phyloP scores from a whole-genome alignment of 108 stramenopile species.

The Aurantiochytrium sp. region DNA sequence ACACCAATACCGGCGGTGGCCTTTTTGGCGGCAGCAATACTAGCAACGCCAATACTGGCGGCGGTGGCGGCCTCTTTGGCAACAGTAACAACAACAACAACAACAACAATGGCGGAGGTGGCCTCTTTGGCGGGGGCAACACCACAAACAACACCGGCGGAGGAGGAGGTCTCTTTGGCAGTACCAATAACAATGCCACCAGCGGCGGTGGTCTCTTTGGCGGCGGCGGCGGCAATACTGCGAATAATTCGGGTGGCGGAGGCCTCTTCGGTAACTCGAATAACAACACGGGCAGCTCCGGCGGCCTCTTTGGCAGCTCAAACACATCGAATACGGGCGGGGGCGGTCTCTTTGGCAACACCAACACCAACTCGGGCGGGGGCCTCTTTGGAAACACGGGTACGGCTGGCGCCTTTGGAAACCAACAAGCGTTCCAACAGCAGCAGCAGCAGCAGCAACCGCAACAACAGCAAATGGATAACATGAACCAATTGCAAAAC shows the following conservation, averaged over 20 bases:
- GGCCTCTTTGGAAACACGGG: neutral
- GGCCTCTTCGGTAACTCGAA: neutral
- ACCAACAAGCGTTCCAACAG: neutral
- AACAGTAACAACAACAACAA: no score
- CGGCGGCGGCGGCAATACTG: neutral
- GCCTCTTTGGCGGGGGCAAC: neutral
- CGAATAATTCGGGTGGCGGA: neutral
- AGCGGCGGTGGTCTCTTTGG: neutral
- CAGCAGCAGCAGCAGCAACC: neutral
- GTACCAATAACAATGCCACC: neutral
- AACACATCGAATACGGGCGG: neutral
- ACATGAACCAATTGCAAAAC: neutral
- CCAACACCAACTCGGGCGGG: neutral
- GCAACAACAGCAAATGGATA: neutral
- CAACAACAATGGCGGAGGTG: neutral
- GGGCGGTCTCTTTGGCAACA: conserved; percentile 10
- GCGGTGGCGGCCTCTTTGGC: neutral
- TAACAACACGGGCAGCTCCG: neutral
- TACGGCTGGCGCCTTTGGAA: neutral
- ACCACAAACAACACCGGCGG: neutral
- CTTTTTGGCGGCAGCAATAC: neutral
- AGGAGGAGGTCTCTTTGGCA: neutral
- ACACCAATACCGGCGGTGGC: neutral
- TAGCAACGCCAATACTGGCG: neutral
- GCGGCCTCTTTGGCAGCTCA: neutral